Evolutionary conservation across 1,284 basidiomycete genomes (phyloP), one percentile per base, ranked within the genome.

Genomic region (Irpex sp.): DNA sequence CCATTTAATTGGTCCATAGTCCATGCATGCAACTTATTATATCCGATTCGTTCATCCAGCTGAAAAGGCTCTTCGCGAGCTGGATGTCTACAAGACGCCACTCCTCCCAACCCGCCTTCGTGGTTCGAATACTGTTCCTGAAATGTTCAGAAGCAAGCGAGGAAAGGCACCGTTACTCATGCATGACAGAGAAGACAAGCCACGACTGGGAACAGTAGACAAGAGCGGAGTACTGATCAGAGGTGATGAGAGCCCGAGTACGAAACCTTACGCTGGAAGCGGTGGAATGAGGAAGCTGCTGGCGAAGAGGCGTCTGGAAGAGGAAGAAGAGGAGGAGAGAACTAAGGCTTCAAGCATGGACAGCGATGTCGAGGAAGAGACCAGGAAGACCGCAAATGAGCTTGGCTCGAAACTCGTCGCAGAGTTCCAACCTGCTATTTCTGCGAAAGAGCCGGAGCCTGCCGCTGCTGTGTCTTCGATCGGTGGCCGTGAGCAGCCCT

Each of bases 1-100:
- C 26, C 26, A 26, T 26, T 26, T 26, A 26, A 26, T 26, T 26
- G 26, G 26, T 26, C 26, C 26, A 26, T 26, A 26, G 26, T 26
- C 26, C 26, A 26, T 26, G 26, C 26, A 26, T 26, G 26, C 26
- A 26, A 26, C 26, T 26, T 26, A 26, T 26, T 26, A 26, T 26
- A 26, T 26, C 26, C 26, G 26, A 61, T 76, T 79, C 2, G 71
- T 77, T 65, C 84, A 79, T 57, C 77, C 83, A 15, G 85, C 88
- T 31, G 86, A 90, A 73, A 81, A 82, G 65, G 85, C 85, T 19
- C 78, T 91, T 4, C 83, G 86, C 58, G 86, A 89, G 66, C 75
- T 91, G 49, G 89, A 92, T 66, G 80, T 87, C 46, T 92, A 91
- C 77, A 88, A 86, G 75, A 92, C 88, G 0, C 90, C 90, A 6